These are phyloP conservation scores for Cyclostephanos invisitatus DNA, from an alignment of 108 stramenopile genomes.

Conservation along the genomic window DNA sequence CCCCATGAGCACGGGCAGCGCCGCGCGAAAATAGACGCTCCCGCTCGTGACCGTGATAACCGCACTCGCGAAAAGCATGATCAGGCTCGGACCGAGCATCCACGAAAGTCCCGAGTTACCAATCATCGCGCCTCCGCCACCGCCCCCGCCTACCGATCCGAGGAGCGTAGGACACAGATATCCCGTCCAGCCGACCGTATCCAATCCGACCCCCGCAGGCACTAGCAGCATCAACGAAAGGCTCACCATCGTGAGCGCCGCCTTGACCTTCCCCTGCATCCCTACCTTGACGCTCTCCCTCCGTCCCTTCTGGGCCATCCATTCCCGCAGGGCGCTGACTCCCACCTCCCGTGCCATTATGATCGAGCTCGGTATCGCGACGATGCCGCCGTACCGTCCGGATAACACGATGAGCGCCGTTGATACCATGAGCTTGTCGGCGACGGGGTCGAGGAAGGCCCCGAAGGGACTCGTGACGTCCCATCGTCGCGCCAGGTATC, in stretches of 20 bases:
- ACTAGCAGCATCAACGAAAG: conserved; percentile 66
- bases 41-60: conserved; percentile 87
- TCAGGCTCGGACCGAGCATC: conserved; percentile 49
- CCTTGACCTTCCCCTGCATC: conserved; percentile 85
- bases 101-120: conserved; percentile 20
- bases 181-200: conserved; percentile 22
- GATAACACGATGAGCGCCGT: conserved; percentile 86
- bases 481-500: conserved; percentile 88
- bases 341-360: conserved; percentile 90
- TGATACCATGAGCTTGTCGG: conserved; percentile 95
- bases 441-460: conserved; percentile 97
- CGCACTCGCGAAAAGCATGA: conserved; percentile 66
- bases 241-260: conserved; percentile 80
- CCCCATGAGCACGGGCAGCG: conserved; percentile 64
- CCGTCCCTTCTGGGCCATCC: conserved; percentile 88
- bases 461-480: conserved; percentile 82
- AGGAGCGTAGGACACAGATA: neutral
- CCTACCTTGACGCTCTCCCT: conserved; percentile 89
- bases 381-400: conserved; percentile 68
- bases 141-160: conserved; percentile 22
- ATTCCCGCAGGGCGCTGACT: conserved; percentile 92
- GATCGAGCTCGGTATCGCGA: conserved; percentile 79
- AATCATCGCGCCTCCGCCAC: conserved; percentile 6
- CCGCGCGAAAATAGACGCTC: conserved; percentile 82
- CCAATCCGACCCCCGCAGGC: conserved; percentile 47